phyloP scores from a whole-genome alignment of 441 rosid genomes.

The Erodium texanum region DNA sequence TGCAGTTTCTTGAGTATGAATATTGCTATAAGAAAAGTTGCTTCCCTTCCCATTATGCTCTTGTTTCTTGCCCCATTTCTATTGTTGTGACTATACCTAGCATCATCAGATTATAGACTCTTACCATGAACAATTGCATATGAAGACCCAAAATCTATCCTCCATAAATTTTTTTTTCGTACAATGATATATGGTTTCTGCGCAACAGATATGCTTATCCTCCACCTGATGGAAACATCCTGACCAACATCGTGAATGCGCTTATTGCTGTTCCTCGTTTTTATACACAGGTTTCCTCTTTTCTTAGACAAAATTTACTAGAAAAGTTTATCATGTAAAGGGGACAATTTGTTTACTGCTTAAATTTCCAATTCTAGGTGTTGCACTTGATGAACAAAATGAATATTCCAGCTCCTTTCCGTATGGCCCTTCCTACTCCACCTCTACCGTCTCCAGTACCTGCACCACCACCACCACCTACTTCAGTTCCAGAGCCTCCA shows the following conservation, averaged over 20 bases:
- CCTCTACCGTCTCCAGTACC: constrained; percentile 64
- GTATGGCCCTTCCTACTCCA: constrained; percentile 87
- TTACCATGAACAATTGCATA: neutral
- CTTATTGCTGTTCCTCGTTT: constrained; percentile 92
- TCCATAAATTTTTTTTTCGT: neutral
- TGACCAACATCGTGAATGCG: constrained; percentile 91
- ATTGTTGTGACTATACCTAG: neutral
- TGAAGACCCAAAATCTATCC: neutral
- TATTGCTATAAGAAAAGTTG: neutral
- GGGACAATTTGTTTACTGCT: constrained; percentile 3
- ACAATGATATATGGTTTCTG: constrained; percentile 13
- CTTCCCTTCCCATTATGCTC: neutral
- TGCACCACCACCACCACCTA: constrained; percentile 33
- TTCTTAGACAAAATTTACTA: constrained; percentile 16
- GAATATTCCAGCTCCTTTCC: constrained; percentile 97
- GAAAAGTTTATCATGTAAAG: neutral
- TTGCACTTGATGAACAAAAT: constrained; percentile 98
- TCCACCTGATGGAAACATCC: constrained; percentile 89
- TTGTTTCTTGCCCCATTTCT: neutral
- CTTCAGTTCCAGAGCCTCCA: constrained; percentile 28
- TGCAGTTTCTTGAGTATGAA: neutral
- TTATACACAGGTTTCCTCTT: constrained; percentile 69
- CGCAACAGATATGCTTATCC: constrained; percentile 86
- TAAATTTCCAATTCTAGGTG: constrained; percentile 40
- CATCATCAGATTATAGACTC: neutral